Base-by-base conservation (phyloP, 257 asterid species). In the Penstemon davidsonii region DNA sequence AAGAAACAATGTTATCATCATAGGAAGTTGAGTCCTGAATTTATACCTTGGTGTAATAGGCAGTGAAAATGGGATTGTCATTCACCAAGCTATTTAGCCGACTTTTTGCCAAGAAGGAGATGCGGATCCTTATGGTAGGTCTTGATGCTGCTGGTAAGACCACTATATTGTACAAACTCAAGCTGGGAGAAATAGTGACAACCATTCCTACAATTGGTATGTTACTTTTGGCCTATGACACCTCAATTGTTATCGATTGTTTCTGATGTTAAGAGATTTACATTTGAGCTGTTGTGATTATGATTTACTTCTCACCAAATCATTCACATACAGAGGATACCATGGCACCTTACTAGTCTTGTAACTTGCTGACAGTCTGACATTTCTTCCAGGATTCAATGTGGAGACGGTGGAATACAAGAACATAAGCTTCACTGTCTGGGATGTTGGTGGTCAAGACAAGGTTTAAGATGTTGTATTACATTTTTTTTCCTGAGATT, bases 61-160 rank as follows among this genome's bases (percentile, higher is more conserved):
- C 79, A 58, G 82, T 67, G 49, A 76, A 73, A 68, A 88, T 88
- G 96, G 96, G 96, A 73, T 79, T 88, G 76, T 86, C 95, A n/a
- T 85, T 88, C 73, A 79, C 83, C 71, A 88, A 88, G 87, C 92
- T 88, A 64, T 88, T 88, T 76, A 86, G 92, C 63, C 82, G 88
- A 44, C 83, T 88, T 42, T 88, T 88, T 71, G 95, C 95, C 75
- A 88, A 86, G 82, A 88, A 76, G 84, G 92, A 88, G 83, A 88
- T 88, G 95, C 78, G 92, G 11, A 88, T 88, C 52, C 88, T 88
- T 71, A 88, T 88, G 95, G 90, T 88, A 38, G 95, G 95, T 84
- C 92, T 88, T 8, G 95, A 85, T 75, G 95, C 92, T 47, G 95
- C 95, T 69, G 95, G 95, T 83, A 88, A 88, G 84, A 88, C 95